Conservation (phyloP, 768 basidiomycete genomes). For the Kondoa subrosea region DNA sequence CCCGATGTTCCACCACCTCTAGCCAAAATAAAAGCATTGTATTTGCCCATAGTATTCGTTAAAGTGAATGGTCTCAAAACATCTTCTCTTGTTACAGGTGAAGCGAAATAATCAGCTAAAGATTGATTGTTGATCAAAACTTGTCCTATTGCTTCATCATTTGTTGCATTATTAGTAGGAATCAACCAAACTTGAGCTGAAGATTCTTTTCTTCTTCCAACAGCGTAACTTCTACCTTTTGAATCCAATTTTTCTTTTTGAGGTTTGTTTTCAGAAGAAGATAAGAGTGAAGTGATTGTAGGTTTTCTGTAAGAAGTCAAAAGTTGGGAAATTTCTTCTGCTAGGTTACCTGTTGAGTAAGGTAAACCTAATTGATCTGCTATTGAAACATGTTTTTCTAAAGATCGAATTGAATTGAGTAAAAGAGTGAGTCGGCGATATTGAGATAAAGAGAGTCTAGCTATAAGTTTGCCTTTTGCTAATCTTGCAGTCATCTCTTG, state of each 20-base stretch:
- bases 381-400: background rate
- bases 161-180: conserved; percentile 12
- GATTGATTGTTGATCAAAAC: conserved; percentile 75
- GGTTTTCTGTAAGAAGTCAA: background rate
- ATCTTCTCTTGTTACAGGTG: conserved; percentile 58
- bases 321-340: background rate
- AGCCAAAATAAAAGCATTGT: conserved; percentile 53
- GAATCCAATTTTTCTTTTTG: conserved; percentile 38
- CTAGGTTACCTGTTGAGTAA: background rate
- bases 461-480: background rate
- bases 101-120: conserved; percentile 58
- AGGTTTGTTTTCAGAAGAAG: no score
- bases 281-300: background rate
- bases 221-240: conserved; percentile 65
- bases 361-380: conserved; percentile 3
- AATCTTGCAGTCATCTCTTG: background rate
- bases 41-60: conserved; percentile 58
- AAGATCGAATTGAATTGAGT: conserved; percentile 1
- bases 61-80: conserved; percentile 69
- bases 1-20: conserved; percentile 81
- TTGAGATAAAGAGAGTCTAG: background rate
- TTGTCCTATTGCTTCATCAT: conserved; percentile 11
- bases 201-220: conserved; percentile 77
- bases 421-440: background rate
- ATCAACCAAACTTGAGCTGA: conserved; percentile 88